Base-by-base conservation (phyloP, 192 early-diverging fungal genomes). In the Backusella macrospora region DNA sequence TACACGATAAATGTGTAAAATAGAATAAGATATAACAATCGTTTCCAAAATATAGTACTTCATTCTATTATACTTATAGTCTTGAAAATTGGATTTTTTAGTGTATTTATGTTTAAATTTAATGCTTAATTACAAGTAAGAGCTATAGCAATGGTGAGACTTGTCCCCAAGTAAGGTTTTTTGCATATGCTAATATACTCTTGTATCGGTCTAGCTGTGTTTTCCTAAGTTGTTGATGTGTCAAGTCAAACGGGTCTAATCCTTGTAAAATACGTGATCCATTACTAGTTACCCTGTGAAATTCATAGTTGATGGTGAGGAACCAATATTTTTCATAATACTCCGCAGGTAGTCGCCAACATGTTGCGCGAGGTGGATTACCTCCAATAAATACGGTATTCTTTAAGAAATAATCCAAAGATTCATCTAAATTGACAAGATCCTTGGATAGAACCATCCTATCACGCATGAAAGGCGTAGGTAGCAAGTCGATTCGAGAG, bases 391-490 rank as follows among this genome's bases (percentile, higher is more conserved):
- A 75, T 5, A 76, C 71, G 3, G 80, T 65, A 40, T 55, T 18
- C 1, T 38, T 62, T 4, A 82, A 43, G 7, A 82, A 38, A 68
- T 42, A 40, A 13, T 66, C 43, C 29, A 82, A 75, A 26, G 74
- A 82, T 14, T 78, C 80, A 44, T 82, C 80, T 42, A 82, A 34
- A 59, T 82, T 77, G 63, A 78, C 78, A 21, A 69, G 72, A 26
- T 78, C 73, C 59, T 73, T 63, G 59, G 76, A 82, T 18, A 82
- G 47, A 71, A 82, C 78, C 80, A 82, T 82, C 68, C 80, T 74
- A 62, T 82, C 80, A 29, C 80, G 73, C 73, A 82, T 78, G 34
- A 78, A 77, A 16, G 62, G 37, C 0, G 76, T 68, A 8, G 80
- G 76, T 47, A 82, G 70, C 21, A 78, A 68, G 34, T 82, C 80